Evolutionary conservation across 2,329 filamentous ascomycete genomes (phyloP).

Genomic region (Fusarium armeniacum): DNA sequence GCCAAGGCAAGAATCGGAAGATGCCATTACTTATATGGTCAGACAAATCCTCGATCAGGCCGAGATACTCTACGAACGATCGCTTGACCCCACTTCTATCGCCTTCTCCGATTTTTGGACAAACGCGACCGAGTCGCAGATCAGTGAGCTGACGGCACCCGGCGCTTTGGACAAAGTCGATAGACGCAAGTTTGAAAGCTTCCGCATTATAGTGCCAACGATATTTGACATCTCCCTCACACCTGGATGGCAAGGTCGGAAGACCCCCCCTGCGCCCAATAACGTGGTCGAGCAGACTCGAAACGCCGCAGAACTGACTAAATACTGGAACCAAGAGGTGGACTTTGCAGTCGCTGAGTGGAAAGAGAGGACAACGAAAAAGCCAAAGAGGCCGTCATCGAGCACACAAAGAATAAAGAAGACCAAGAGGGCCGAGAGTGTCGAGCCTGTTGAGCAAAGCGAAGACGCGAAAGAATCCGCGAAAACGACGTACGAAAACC

Average conservation of each 20-base stretch:
- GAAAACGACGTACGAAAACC: slow-evolving; percentile 28
- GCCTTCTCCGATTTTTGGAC: slow-evolving; percentile 63
- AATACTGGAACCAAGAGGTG: slow-evolving; percentile 64
- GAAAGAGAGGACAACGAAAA: slow-evolving; percentile 57
- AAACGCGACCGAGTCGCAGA: slow-evolving; percentile 48
- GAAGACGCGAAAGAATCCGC: slow-evolving; percentile 12
- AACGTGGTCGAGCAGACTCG: slow-evolving; percentile 66
- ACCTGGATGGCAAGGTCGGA: slow-evolving; percentile 66
- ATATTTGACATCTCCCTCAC: slow-evolving; percentile 68
- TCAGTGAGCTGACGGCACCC: slow-evolving; percentile 48
- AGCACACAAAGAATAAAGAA: slow-evolving; percentile 32
- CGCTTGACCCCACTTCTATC: slow-evolving; percentile 58
- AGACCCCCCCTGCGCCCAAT: slow-evolving; percentile 60
- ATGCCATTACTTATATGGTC: slow-evolving; percentile 56
- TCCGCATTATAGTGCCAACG: slow-evolving; percentile 66
- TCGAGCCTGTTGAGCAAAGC: slow-evolving; percentile 22
- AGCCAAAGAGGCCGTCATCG: slow-evolving; percentile 56
- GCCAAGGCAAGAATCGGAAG: slow-evolving; percentile 57
- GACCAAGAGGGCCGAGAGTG: slow-evolving; percentile 25
- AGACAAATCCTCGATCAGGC: slow-evolving; percentile 61
- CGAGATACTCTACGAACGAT: slow-evolving; percentile 62
- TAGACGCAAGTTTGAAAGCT: slow-evolving; percentile 56
- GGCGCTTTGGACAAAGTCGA: slow-evolving; percentile 46
- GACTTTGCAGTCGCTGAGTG: slow-evolving; percentile 60
- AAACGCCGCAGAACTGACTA: slow-evolving; percentile 66